Evolutionary conservation across 805 yeast species (phyloP), one percentile per base, ranked within the genome.

Genomic region (Cyberlindnera bimundalis): DNA sequence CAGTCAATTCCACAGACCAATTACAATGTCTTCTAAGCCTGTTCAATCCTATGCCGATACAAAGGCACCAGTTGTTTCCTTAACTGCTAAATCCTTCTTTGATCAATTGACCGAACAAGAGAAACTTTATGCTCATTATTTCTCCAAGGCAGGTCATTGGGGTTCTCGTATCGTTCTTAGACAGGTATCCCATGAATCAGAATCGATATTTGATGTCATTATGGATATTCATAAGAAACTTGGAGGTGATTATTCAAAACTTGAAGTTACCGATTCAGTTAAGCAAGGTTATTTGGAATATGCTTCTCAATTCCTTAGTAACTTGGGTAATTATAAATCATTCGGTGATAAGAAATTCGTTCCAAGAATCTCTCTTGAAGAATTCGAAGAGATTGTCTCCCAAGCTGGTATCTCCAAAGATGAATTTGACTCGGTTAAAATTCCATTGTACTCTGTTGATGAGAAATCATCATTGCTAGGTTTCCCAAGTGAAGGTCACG

Each of bases 321-420:
- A 84, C 61, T 68, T 81, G 60, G 93, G 93, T 50, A 84, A 84
- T 56, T 84, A 76, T 65, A 88, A 83, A 64, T 82, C 93, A 1
- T 88, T 88, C 60, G 96, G 96, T 50, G 96, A 88, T 64, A 77
- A 78, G 52, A 88, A 88, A 62, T 88, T 88, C 56, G 71, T 88
- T 47, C 96, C 96, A 29, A 66, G 77, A 37, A 54, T 86, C 29
- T 42, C 71, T 0, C 55, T 51, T 24, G 73, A 61, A 0, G 70
- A 70, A 6, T 79, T 87, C 50, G 73, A 66, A 42, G 49, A 63
- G 18, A 64, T 84, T 23, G 69, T 74, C n/a, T 60, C 60, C 25
- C 47, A 68, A 2, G 59, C 74, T 16, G 67, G 66, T 31, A 58
- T 60, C 18, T 44, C 61, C 2, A 52, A 61, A 25, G 56, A 56